Evolutionary conservation across 768 basidiomycete species (phyloP).

Genomic region (Tylopilus balloui): DNA sequence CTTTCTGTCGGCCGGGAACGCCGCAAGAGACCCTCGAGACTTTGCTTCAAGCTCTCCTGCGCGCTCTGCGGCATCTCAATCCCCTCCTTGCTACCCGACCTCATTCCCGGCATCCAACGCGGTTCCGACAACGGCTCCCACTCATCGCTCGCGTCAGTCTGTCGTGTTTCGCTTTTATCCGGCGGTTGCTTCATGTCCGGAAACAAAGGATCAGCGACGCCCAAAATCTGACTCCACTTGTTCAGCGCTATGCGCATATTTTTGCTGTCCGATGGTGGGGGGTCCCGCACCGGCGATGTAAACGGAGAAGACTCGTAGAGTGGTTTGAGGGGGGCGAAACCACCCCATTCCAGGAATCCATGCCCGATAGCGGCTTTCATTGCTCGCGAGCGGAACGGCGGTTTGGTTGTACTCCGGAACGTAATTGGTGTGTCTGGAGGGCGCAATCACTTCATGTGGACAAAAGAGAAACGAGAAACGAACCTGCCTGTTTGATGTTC

Average conservation of each 20-base stretch:
- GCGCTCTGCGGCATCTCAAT: constrained; percentile 2
- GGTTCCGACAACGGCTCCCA: constrained; percentile 29
- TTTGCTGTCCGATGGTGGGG: constrained; percentile 14
- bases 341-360: constrained; percentile 32
- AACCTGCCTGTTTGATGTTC: constrained; percentile 25
- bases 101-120: neutral
- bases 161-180: constrained; percentile 1
- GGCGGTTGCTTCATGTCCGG: constrained; percentile 24
- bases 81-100: neutral
- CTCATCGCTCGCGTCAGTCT: neutral
- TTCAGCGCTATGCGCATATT: constrained; percentile 32
- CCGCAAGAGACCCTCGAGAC: constrained; percentile 19
- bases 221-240: constrained; percentile 33
- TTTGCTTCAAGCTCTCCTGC: constrained; percentile 21
- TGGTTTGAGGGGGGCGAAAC: constrained; percentile 28
- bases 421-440: constrained; percentile 15
- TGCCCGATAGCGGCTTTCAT: constrained; percentile 30
- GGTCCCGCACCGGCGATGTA: constrained; percentile 13
- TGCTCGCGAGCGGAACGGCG: constrained; percentile 26
- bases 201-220: constrained; percentile 29
- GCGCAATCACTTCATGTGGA: neutral
- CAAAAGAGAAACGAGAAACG: constrained; percentile 6
- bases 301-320: constrained; percentile 30
- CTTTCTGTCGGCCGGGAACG: constrained; percentile 3
- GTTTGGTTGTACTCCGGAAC: constrained; percentile 21